Base-by-base conservation (phyloP, 371 early-diverging fungal species). In the Mortierella sp. region DNA sequence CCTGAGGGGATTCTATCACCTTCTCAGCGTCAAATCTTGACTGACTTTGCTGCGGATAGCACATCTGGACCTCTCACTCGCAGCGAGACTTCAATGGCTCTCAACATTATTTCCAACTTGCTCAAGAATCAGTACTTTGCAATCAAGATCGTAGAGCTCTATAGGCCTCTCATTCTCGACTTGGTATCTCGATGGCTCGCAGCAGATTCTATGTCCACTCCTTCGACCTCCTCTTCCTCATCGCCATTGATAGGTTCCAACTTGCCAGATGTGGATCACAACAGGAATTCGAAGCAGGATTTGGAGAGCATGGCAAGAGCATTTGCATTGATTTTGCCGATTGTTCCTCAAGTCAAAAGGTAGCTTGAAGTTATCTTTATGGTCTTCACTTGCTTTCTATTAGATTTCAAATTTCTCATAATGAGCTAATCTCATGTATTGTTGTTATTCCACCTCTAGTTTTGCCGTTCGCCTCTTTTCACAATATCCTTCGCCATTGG, bases 101-200 rank as follows among this genome's bases (percentile, higher is more conserved):
- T 80, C 58, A 75, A 74, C 57, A 71, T 68, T n/a, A 60, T 80
- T 37, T 70, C 81, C 17, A 37, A 55, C 22, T 35, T 80, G 45
- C 75, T 80, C 61, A 80, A 80, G 71, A 67, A 75, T 47, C 75
- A 74, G 23, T 59, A 61, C 8, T 19, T 75, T 15, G 56, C 71
- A 7, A 61, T 75, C 61, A 80, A 75, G 43, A 84, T 94, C 43
- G 87, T 91, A 8, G 70, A 83, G 40, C 77, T 88, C 13, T 94
- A 90, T 70, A 86, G 97, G 47, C 94, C 96, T 22, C 84, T 96
- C 34, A 85, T 94, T 10, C 87, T 96, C 51, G 97, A 96, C 66
- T 87, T 96, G 49, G 87, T 89, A 3, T 93, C 93, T 32, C 91
- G 97, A 34, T 93, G 93, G 93, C 86, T 87, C n/a, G 76, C 83